Evolutionary conservation across 2,329 filamentous ascomycete species (phyloP).

Genomic region (Clonostachys chloroleuca): DNA sequence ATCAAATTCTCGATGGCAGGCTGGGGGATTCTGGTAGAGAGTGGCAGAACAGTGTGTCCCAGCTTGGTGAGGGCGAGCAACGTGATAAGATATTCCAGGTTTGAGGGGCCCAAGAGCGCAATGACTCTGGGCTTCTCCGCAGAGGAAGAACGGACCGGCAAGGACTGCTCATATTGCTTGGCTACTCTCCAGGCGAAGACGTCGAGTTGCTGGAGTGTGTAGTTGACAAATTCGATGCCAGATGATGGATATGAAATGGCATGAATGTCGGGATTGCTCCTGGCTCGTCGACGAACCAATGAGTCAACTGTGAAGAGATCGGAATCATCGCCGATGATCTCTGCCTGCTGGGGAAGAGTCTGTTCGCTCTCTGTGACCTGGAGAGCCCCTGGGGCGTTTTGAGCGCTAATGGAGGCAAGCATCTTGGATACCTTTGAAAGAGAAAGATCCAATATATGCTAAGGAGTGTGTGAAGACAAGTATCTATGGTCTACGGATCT

Average conservation of each 20-base stretch:
- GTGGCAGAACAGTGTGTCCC: slow-evolving; percentile 41
- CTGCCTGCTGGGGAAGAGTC: too few species aligned
- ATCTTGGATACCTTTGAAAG: too few species aligned
- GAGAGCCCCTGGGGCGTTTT: too few species aligned
- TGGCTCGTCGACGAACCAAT: slow-evolving; percentile 13
- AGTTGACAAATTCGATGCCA: slow-evolving; percentile 38
- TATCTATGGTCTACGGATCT: too few species aligned
- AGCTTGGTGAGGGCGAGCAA: slow-evolving; percentile 48
- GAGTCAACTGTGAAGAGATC: slow-evolving; percentile 14
- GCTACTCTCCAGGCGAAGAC: slow-evolving; percentile 22
- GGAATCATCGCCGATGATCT: too few species aligned
- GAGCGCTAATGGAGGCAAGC: too few species aligned
- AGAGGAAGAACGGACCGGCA: slow-evolving; percentile 12
- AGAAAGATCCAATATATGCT: too few species aligned
- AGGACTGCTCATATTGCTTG: slow-evolving; percentile 11
- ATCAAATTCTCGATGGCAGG: slow-evolving; percentile 22
- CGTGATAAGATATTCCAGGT: slow-evolving; percentile 49
- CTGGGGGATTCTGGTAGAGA: slow-evolving; percentile 25
- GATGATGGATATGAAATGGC: slow-evolving; percentile 35
- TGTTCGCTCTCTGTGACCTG: too few species aligned
- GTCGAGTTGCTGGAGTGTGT: slow-evolving; percentile 39
- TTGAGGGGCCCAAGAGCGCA: slow-evolving; percentile 45
- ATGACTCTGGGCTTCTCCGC: slow-evolving; percentile 27
- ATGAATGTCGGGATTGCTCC: slow-evolving; percentile 21
- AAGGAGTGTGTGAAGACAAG: too few species aligned